A percentile compares a stretch with the other conserved stretches of the same genome.
Conservation (phyloP, 495 filamentous ascomycete genomes). For the Parmelia sp. region DNA sequence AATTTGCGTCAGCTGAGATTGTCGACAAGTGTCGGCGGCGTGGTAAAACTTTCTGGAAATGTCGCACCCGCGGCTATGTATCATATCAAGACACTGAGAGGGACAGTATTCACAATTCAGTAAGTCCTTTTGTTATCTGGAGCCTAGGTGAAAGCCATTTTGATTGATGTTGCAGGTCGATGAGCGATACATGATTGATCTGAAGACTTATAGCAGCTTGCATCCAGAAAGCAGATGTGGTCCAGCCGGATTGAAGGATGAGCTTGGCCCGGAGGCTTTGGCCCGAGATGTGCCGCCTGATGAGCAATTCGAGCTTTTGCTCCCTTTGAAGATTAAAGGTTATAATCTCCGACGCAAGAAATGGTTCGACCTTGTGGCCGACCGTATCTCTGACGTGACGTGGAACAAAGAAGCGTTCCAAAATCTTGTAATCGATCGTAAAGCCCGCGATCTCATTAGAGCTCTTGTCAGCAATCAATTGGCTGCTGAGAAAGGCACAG, state of each 20-base stretch:
- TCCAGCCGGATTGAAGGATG: not conserved
- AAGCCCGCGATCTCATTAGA: slow-evolving; percentile 45
- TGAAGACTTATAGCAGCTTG: not conserved
- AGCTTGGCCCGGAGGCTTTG: not conserved
- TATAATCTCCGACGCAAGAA: slow-evolving; percentile 37
- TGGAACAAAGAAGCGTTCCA: slow-evolving; percentile 52
- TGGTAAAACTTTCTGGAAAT: slow-evolving; percentile 1
- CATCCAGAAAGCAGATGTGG: not conserved
- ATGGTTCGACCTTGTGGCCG: slow-evolving; percentile 39
- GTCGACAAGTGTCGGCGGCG: slow-evolving; percentile 9
- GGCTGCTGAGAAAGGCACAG: slow-evolving; percentile 32
- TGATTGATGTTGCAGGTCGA: not conserved
- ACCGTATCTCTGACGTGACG: slow-evolving; percentile 35
- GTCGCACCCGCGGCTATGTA: not conserved
- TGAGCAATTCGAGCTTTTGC: not conserved
- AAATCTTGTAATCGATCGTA: slow-evolving; percentile 42
- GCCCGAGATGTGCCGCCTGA: slow-evolving; percentile 1
- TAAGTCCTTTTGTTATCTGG: not conserved
- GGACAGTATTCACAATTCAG: not conserved
- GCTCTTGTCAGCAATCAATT: slow-evolving; percentile 40
- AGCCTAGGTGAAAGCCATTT: not conserved
- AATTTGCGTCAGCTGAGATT: slow-evolving; percentile 18
- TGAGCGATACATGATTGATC: slow-evolving; percentile 6
- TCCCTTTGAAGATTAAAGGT: slow-evolving; percentile 28
- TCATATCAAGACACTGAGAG: slow-evolving; percentile 4